Evolutionary conservation across 129 eudicot species (phyloP), one percentile per base, ranked within the genome.

Genomic region (Flaveria robusta): DNA sequence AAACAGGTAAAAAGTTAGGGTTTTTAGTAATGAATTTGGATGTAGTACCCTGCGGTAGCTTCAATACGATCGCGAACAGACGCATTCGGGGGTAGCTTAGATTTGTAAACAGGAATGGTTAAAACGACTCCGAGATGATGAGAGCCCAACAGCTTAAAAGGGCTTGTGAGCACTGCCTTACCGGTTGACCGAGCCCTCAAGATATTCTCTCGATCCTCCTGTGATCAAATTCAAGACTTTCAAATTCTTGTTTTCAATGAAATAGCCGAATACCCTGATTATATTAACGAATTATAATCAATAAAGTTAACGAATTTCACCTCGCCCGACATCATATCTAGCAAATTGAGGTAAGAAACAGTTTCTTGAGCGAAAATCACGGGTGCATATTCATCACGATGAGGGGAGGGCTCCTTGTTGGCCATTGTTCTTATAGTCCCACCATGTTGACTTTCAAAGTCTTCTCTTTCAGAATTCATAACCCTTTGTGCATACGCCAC

Each of bases 281-380:
- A 58, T 14, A 58, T 62, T 62, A 6, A 24, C 42, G 5, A 27
- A 62, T 62, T 62, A 62, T 29, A 64, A 54, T 52, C 55, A 23
- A 56, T 11, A 68, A 71, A 76, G n/a, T 24, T 55, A 3, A 51
- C n/a, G 4, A 62, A 50, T 66, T 65, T 86, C 84, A 92, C 97
- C 96, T 92, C 96, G 50, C 97, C 97, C 0, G 97, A 89, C 97
- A 92, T 92, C 96, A 92, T 89, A 81, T 92, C 97, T 37, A 92
- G 80, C 81, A 91, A 87, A 68, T 84, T 86, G 65, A 92, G 79
- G 81, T 92, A 86, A 50, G 97, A 92, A 52, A 92, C 80, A 18
- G 97, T 92, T 84, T 92, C 96, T 83, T 92, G 97, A 47, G 90
- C 80, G 81, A 92, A 89, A 69, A 92, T 89, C 34, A 92, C 97